A percentile compares a stretch with the other conserved stretches of the same genome.
phyloP scores from a whole-genome alignment of 495 filamentous ascomycete genomes.

The Daldinia caldariorum region DNA sequence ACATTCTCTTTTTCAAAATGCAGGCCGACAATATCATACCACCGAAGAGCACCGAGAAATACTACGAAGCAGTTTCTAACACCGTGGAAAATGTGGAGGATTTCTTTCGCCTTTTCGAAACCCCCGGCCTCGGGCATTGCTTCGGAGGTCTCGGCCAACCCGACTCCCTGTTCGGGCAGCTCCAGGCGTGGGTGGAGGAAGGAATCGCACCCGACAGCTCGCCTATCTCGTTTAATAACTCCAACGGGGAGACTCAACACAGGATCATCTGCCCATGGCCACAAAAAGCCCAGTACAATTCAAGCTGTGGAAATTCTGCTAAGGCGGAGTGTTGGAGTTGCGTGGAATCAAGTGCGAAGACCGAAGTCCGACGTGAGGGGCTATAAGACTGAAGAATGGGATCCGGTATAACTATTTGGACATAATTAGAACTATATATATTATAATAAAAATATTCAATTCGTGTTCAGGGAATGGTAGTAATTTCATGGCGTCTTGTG shows the following conservation, averaged over 20 bases:
- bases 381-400: not conserved
- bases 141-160: constrained; percentile 30
- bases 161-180: constrained; percentile 12
- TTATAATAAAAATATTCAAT: not conserved
- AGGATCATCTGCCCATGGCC: constrained; percentile 15
- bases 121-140: constrained; percentile 36
- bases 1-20: not conserved
- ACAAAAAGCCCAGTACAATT: constrained; percentile 2
- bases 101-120: constrained; percentile 28
- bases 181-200: constrained; percentile 38
- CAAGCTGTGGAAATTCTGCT: constrained; percentile 5
- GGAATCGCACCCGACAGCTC: constrained; percentile 29
- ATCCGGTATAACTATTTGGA: not conserved
- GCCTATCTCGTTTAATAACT: constrained; percentile 12
- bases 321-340: constrained; percentile 19
- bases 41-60: constrained; percentile 7
- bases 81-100: constrained; percentile 1
- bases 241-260: not conserved
- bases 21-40: constrained; percentile 29
- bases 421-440: not conserved
- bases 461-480: not conserved
- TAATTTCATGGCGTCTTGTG: too few relatives aligned
- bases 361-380: not conserved
- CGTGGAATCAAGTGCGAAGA: too few relatives aligned
- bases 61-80: constrained; percentile 21